Percentiles rank a stretch among this genome's conserved stretches.
phyloP scores from a whole-genome alignment of 1,284 basidiomycete species.

The Ustilago tritici region DNA sequence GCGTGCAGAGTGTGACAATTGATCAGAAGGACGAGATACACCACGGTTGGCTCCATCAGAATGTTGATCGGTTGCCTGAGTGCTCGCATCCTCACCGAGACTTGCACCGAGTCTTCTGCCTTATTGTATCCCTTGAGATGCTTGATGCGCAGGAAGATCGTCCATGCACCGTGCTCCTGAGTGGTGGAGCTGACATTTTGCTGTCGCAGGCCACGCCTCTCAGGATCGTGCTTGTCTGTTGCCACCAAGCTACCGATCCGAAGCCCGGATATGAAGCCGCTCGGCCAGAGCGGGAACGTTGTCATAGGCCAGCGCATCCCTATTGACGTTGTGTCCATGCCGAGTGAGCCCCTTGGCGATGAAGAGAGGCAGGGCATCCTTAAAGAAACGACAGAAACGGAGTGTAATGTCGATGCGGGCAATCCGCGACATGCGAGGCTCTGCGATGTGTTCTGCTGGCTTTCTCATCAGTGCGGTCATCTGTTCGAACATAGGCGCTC shows the following conservation, averaged over 20 bases:
- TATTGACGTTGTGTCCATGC: neutral
- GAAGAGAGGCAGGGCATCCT: conserved; percentile 7
- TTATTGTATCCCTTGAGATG: conserved; percentile 12
- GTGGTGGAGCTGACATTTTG: conserved; percentile 11
- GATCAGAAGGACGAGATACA: conserved; percentile 3
- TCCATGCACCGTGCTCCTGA: conserved; percentile 6
- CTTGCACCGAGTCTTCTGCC: neutral
- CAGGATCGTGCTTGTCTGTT: neutral
- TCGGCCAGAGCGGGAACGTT: conserved; percentile 13
- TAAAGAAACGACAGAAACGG: neutral
- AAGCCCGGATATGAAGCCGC: conserved; percentile 5
- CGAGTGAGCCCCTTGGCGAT: neutral
- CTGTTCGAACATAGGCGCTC: neutral
- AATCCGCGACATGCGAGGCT: conserved; percentile 3
- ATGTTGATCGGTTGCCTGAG: conserved; percentile 3
- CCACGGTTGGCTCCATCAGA: conserved; percentile 1
- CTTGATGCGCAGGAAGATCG: neutral
- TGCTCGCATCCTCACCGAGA: conserved; percentile 3
- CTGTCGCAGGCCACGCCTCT: conserved; percentile 7
- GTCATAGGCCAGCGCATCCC: conserved; percentile 6
- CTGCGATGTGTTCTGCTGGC: neutral
- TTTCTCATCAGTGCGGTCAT: neutral
- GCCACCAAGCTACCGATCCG: conserved; percentile 3
- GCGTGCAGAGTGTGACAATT: neutral
- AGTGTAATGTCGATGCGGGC: conserved; percentile 3